Evolutionary conservation across 1,284 basidiomycete genomes (phyloP).

Genomic region (Ganoderma resinaceum): DNA sequence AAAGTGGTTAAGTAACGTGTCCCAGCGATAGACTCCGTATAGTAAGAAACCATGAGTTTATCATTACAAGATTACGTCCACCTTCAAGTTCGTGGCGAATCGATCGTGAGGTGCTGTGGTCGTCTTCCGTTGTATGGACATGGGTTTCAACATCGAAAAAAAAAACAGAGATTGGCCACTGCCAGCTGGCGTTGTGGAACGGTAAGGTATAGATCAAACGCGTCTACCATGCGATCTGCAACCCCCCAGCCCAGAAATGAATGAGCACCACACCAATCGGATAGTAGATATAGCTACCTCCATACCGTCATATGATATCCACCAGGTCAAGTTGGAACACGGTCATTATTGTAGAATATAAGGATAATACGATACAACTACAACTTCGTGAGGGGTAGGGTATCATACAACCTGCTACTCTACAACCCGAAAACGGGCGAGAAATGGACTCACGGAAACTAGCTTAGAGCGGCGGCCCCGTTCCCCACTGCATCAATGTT

Average conservation of each 20-base stretch:
- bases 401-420: not conserved
- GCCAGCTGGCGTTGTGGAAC: not conserved
- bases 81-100: no score
- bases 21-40: no score
- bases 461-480: not conserved
- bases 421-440: not conserved
- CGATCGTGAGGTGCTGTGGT: no score
- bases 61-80: no score
- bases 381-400: not conserved
- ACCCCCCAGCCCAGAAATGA: not conserved
- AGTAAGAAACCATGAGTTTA: no score
- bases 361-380: not conserved
- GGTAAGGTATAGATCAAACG: not conserved
- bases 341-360: not conserved
- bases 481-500: not conserved
- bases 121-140: no score
- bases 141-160: no score
- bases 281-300: no score
- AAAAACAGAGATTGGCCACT: no score
- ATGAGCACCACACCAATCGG: no score
- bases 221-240: not conserved
- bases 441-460: not conserved
- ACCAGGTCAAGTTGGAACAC: not conserved
- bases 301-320: no score
- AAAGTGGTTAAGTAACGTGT: slow-evolving; percentile 1